phyloP scores from a whole-genome alignment of 306 rosid species.

The Acacia confusa region DNA sequence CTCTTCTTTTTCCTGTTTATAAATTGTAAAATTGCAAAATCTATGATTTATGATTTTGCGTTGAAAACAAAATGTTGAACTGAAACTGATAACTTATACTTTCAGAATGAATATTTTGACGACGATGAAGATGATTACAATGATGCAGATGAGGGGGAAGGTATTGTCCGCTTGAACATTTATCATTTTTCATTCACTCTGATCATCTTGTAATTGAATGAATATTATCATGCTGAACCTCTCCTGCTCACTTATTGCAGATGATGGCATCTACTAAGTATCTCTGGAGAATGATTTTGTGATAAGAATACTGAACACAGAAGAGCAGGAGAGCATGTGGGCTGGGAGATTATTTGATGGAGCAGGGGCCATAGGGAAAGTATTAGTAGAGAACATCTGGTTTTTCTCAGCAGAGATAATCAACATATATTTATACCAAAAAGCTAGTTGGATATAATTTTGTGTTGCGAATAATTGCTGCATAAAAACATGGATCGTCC shows the following conservation, averaged over 20 bases:
- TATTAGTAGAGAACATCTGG: not conserved
- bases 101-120: slow-evolving; percentile 41
- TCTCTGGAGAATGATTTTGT: slow-evolving; percentile 14
- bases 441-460: not conserved
- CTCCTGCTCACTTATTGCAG: slow-evolving; percentile 36
- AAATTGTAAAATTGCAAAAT: slow-evolving; percentile 5
- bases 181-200: not conserved
- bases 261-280: slow-evolving; percentile 34
- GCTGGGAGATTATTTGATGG: not conserved
- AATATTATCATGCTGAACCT: slow-evolving; percentile 8
- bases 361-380: not conserved
- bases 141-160: slow-evolving; percentile 36
- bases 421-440: not conserved
- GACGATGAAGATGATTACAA: slow-evolving; percentile 61
- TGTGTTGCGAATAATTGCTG: not conserved
- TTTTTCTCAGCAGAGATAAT: not conserved
- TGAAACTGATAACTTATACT: slow-evolving; percentile 31
- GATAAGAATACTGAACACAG: not conserved
- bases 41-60: not conserved
- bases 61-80: slow-evolving; percentile 8
- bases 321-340: not conserved
- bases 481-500: not conserved
- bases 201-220: slow-evolving; percentile 1
- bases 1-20: not conserved
- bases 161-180: slow-evolving; percentile 31